Conservation (phyloP, 176 grass and related monocot genomes). For the Zea mays region DNA sequence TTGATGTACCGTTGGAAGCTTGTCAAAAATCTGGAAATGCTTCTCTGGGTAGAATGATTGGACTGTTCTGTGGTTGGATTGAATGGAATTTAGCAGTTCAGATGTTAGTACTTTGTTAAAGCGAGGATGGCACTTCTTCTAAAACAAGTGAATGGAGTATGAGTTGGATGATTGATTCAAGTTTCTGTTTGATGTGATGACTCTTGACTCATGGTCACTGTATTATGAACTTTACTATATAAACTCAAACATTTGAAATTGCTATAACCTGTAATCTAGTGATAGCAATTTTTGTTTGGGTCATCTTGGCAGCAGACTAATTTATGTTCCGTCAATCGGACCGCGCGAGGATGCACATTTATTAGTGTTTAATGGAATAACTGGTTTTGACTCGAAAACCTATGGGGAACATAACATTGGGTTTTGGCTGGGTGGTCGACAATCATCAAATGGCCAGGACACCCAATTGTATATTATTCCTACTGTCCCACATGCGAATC, state of each 20-base stretch:
- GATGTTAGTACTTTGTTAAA: neutral
- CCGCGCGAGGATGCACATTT: neutral
- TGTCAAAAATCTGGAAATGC: neutral
- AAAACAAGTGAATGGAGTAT: neutral
- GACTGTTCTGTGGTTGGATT: neutral
- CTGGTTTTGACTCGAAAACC: neutral
- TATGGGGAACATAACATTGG: neutral
- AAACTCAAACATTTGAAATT: slow-evolving; percentile 1
- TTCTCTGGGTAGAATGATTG: slow-evolving; percentile 6
- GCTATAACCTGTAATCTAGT: slow-evolving; percentile 1
- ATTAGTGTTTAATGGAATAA: neutral
- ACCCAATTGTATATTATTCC: slow-evolving; percentile 8
- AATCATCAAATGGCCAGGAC: neutral
- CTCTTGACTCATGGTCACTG: neutral
- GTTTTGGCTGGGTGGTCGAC: neutral
- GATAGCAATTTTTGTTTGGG: slow-evolving; percentile 7
- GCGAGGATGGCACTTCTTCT: neutral
- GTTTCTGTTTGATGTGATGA: slow-evolving; percentile 18
- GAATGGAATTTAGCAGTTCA: neutral
- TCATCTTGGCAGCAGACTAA: neutral
- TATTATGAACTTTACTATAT: slow-evolving; percentile 17
- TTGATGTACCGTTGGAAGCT: neutral
- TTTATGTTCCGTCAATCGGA: neutral
- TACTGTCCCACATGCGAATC: slow-evolving; percentile 18
- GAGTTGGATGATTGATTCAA: neutral